Evolutionary conservation across 768 basidiomycete species (phyloP), one percentile per base, ranked within the genome.

Genomic region (Hericium rajendrae): DNA sequence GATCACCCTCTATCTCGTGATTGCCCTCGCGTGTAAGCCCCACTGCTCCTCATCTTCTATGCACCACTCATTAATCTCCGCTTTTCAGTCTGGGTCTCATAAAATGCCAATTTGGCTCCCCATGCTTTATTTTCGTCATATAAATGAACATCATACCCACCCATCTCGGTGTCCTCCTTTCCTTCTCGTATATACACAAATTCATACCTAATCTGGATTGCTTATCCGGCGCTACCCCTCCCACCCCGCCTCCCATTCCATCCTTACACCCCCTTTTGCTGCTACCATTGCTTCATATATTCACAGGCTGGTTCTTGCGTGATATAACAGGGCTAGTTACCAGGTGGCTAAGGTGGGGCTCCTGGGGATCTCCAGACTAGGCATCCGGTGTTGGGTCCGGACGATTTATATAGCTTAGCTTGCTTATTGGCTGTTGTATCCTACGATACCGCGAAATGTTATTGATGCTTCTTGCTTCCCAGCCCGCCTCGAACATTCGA

Each of bases 1-100:
- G 53, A 72, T 82, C 55, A 77, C 86, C 0, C 74, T 94, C 18
- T 94, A 94, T 68, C 70, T 87, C 46, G 86, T 93, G 64, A 87
- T 92, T 64, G 85, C 84, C 15, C 77, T 93, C 40, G 83, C 88
- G 37, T 90, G 87, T 89, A 69, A 59, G 86, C 74, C 24, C 52
- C 52, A 16, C 28, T 57, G 55, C 48, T 37, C 48, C 6, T 20
- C 41, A 46, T 9, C 1, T 2, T 1, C 9, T 32, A 32, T 32
- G 6, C 6, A 32, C 32, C 32, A 20, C 58, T 61, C 37, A 57
- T 51, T 32, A n/a, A 57, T 37, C 37, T 51, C 18, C 39, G 24
- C 13, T 37, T 37, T 53, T n/a, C 56, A 74, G 75, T 76, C 67
- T 77, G 75, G 75, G 75, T 76, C n/a, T 72, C 74, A 28, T 76